Evolutionary conservation across 305 asterid species (phyloP), one percentile per base, ranked within the genome.

Genomic region (Solanum hybrid): DNA sequence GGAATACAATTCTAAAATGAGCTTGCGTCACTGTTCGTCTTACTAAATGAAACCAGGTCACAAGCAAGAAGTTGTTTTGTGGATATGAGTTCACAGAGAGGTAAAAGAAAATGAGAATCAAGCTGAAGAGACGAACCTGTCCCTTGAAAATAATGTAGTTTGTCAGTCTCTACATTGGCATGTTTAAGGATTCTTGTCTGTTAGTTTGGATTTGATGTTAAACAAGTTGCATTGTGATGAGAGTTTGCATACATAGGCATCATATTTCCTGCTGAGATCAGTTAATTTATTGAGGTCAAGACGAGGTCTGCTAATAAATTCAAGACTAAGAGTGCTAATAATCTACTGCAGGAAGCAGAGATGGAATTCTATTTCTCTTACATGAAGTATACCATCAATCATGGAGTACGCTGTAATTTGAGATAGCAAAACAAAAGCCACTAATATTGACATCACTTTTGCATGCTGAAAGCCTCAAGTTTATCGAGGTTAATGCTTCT

Each of bases 181-280:
- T 85, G 87, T 46, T 69, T 77, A 89, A 90, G 72, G 85, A 51
- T 60, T 87, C 51, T 79, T 77, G 51, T 73, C 87, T 72, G 86
- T 40, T 79, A 79, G 80, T 73, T 60, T 79, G 64, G 60, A 36
- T 79, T 37, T 6, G 64, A n/a, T 35, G 20, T 79, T 24, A 36
- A 22, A 36, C n/a, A 10, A 79, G 60, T 79, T 79, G 85, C 64
- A 37, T 37, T 79, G 7, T 79, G 85, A 79, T 79, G n/a, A 79
- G 22, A 37, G 60, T n/a, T n/a, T 79, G 32, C 60, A 78, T 79
- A 72, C 34, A 77, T 75, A 27, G 76, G 36, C 37, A 27, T 85
- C 27, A 89, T 88, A 85, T 87, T 86, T 85, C 26, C 46, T 64
- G 90, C 86, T 69, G 91, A 42, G 89, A 60, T 34, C 79, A 90